phyloP scores from a whole-genome alignment of 257 asterid species.

The Thymus quinquecostatus region DNA sequence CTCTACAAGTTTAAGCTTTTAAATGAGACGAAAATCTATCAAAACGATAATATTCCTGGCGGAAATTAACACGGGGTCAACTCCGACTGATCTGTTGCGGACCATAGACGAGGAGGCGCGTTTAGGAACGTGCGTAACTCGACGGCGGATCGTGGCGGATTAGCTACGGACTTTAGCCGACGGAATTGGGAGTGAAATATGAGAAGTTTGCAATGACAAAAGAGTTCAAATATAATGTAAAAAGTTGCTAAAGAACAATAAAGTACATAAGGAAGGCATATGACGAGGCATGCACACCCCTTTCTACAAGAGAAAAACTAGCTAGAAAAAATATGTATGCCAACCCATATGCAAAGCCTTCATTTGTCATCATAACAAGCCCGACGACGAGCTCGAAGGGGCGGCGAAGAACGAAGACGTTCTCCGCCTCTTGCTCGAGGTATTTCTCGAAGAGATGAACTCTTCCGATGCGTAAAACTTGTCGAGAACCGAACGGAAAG shows the following conservation, averaged over 20 bases:
- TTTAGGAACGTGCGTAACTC: too few species aligned
- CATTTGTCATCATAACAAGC: background rate
- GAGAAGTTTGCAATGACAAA: background rate
- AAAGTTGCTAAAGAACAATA: slow-evolving; percentile 4
- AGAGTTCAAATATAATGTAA: background rate
- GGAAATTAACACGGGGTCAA: too few species aligned
- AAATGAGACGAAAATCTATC: too few species aligned
- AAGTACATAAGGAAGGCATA: slow-evolving; percentile 39
- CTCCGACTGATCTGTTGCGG: too few species aligned
- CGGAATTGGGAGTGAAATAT: background rate
- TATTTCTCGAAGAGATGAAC: slow-evolving; percentile 53
- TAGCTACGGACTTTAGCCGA: too few species aligned
- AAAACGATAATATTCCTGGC: too few species aligned
- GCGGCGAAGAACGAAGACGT: slow-evolving; percentile 51
- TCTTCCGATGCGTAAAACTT: slow-evolving; percentile 84
- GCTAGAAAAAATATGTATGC: slow-evolving; percentile 53
- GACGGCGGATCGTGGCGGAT: too few species aligned
- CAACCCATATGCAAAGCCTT: slow-evolving; percentile 52
- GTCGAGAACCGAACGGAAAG: slow-evolving; percentile 73
- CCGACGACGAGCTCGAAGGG: slow-evolving; percentile 46
- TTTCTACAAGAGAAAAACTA: slow-evolving; percentile 25
- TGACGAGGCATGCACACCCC: slow-evolving; percentile 73
- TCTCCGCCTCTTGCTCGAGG: slow-evolving; percentile 67
- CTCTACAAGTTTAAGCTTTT: too few species aligned
- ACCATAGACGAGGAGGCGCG: too few species aligned